Base-by-base conservation (phyloP, 1,139 yeast species). In the Pneumocystis murina region DNA sequence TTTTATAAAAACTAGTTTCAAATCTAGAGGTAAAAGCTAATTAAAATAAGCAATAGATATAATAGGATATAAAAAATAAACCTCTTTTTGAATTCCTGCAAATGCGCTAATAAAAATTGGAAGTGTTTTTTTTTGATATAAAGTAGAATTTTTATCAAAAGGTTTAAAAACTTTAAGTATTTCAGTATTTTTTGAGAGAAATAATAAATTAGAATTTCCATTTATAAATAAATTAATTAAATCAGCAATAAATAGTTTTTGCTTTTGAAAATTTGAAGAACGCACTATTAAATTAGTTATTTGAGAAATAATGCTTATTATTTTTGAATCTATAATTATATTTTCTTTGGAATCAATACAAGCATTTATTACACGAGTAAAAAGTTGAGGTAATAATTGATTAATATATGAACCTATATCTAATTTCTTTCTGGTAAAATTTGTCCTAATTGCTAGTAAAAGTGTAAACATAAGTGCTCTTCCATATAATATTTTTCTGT, bases 321-420 rank as follows among this genome's bases (percentile, higher is more conserved):
- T 66, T 24, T 62, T 59, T 3, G 64, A 38, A 6, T 64, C 59
- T 3, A 64, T 63, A 10, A 61, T 41, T 24, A 68, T 62, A 17
- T 61, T 58, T 7, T 61, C 59, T 5, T 64, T 59, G 7, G 48
- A 36, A 12, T 62, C 64, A 16, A 65, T 55, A 1, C 64, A 59
- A 7, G 70, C 62, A 3, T 59, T 59, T 20, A 70, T 62, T 8
- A 69, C 59, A 30, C 66, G 62, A 17, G 67, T 61, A 33, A 71
- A 61, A 20, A 73, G 65, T 30, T 68, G 63, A 1, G 73, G 71
- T 54, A 71, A 63, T 30, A 72, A 63, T 59, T 64, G 66, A 48
- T 66, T 64, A 61, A 69, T 64, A 62, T 65, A 72, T n/a, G 76
- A 74, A 60, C 79, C 69, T 14, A 79, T 69, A 0, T 71, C 71